A percentile compares a stretch with the other conserved stretches of the same genome.
These are phyloP conservation scores for Trichoderma aggressivum DNA, from an alignment of 2,329 filamentous ascomycete species.

Conservation along the genomic window DNA sequence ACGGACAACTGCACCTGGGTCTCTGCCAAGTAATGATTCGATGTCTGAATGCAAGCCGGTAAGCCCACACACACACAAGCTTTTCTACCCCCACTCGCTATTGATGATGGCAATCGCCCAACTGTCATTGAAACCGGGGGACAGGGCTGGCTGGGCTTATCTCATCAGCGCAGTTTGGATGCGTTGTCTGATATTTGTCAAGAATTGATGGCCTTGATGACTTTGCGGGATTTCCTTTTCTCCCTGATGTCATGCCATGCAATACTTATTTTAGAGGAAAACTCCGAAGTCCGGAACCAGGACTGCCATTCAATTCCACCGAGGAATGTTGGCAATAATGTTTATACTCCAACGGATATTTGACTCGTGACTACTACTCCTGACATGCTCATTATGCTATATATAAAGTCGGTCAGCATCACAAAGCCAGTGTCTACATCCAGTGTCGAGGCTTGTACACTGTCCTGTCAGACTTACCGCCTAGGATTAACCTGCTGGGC, in stretches of 20 bases:
- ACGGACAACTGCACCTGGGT: not conserved
- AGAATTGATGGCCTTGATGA: not conserved
- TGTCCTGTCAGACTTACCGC: not conserved
- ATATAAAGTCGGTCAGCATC: not conserved
- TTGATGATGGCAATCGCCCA: not conserved
- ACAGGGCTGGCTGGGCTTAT: not conserved
- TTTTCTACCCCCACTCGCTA: not conserved
- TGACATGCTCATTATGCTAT: not conserved
- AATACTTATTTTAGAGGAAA: not conserved
- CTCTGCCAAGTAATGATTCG: not conserved
- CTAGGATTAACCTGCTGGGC: not conserved
- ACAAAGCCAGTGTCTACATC: not conserved
- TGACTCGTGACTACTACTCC: not conserved
- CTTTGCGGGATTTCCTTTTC: not conserved
- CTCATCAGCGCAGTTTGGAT: not conserved
- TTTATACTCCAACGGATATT: not conserved
- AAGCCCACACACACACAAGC: not conserved
- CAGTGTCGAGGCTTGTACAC: not conserved
- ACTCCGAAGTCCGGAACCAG: not conserved
- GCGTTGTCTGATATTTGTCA: not conserved
- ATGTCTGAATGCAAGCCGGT: not conserved
- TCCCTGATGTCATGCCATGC: not conserved
- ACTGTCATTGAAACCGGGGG: not conserved
- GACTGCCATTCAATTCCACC: not conserved
- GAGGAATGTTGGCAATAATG: not conserved